A percentile compares a stretch with the other conserved stretches of the same genome.
Conservation (phyloP, 1,284 basidiomycete species). For the Porodaedalea pini region DNA sequence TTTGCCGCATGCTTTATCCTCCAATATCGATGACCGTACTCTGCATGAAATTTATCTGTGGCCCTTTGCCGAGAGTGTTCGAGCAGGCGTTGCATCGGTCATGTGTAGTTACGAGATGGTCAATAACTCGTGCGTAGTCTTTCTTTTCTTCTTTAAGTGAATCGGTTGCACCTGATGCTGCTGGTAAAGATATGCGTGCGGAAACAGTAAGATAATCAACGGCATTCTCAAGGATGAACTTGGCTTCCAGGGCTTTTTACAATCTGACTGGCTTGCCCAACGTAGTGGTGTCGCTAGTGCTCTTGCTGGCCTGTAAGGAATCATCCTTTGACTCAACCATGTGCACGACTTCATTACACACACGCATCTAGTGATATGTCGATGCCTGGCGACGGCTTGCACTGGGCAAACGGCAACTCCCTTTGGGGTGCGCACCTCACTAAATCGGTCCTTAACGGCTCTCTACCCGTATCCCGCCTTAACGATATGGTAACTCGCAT, state of each 20-base stretch:
- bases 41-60: conserved; percentile 40
- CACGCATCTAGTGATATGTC: conserved; percentile 20
- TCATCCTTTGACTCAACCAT: neutral
- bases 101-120: conserved; percentile 49
- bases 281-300: conserved; percentile 20
- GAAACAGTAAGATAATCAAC: conserved; percentile 47
- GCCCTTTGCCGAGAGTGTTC: conserved; percentile 43
- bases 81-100: conserved; percentile 44
- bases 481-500: conserved; percentile 32
- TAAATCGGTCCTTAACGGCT: conserved; percentile 31
- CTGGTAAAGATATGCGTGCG: conserved; percentile 34
- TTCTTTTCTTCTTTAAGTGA: no score
- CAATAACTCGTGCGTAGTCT: conserved; percentile 41
- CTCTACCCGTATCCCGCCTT: conserved; percentile 34
- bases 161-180: neutral
- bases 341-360: neutral
- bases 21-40: conserved; percentile 45
- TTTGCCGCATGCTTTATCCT: conserved; percentile 29
- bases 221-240: conserved; percentile 46
- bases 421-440: conserved; percentile 20
- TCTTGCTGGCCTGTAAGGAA: conserved; percentile 17
- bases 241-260: conserved; percentile 30
- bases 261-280: conserved; percentile 29
- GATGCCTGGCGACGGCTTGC: conserved; percentile 20
- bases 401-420: conserved; percentile 19